phyloP scores from a whole-genome alignment of 208 protist species.

The Acanthamoeba sp. region DNA sequence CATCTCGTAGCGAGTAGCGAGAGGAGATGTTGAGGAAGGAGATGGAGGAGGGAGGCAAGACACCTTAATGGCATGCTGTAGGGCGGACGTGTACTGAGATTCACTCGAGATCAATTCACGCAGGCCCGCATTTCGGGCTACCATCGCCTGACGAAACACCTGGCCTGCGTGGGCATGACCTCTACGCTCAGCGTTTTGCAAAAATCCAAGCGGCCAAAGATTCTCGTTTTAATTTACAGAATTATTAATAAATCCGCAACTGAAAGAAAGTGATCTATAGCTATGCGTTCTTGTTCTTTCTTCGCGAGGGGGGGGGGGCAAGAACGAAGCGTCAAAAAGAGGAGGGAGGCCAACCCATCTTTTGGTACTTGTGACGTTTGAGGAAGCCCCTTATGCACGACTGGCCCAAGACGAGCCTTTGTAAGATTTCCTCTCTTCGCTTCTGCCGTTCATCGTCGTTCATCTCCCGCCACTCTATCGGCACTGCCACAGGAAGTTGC shows the following conservation, averaged over 20 bases:
- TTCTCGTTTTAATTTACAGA: no score
- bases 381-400: conserved; percentile 29
- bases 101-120: conserved; percentile 23
- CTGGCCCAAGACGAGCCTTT: neutral
- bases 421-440: conserved; percentile 20
- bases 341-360: neutral
- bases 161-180: conserved; percentile 11
- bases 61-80: conserved; percentile 28
- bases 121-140: neutral
- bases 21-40: neutral
- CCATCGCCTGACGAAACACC: conserved; percentile 4
- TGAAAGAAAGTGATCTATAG: no score
- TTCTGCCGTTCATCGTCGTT: conserved; percentile 32
- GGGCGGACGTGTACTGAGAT: neutral
- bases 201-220: no score
- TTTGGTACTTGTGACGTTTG: conserved; percentile 16
- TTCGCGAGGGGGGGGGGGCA: neutral
- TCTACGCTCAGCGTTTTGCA: no score
- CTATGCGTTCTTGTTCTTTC: no score
- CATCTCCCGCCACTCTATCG: neutral
- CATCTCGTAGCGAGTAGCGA: neutral
- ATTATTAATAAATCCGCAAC: no score
- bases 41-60: neutral
- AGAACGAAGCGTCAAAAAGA: neutral
- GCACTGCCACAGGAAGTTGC: no score